Percentiles rank a stretch among this genome's conserved stretches.
These are phyloP conservation scores for Betula pendula DNA, from an alignment of 306 rosid species.

Conservation along the genomic window DNA sequence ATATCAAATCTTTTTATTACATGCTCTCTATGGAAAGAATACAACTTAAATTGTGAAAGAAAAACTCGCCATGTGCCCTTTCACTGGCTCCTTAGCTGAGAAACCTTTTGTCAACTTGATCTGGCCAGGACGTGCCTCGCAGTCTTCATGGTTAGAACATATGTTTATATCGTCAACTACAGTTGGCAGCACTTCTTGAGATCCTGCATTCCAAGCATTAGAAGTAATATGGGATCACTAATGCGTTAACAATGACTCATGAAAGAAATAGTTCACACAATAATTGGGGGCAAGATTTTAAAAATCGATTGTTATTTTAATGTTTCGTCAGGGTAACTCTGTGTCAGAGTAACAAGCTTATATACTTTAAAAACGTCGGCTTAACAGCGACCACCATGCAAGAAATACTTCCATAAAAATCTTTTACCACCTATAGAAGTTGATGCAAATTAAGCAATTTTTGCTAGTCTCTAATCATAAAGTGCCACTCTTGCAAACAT, in stretches of 20 bases:
- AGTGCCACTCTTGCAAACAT: too few species aligned
- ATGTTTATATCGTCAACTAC: conserved; percentile 44
- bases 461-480: too few species aligned
- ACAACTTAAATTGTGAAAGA: conserved; percentile 23
- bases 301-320: background rate
- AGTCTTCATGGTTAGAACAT: conserved; percentile 80
- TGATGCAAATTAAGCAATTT: too few species aligned
- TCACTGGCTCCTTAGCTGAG: conserved; percentile 87
- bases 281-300: background rate
- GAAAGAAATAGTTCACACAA: background rate
- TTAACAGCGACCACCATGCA: background rate
- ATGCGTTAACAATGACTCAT: background rate
- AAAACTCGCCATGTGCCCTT: conserved; percentile 89
- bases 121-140: conserved; percentile 77
- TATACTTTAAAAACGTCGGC: background rate
- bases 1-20: conserved; percentile 20
- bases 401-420: background rate
- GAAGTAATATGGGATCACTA: background rate
- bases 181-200: conserved; percentile 70
- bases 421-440: too few species aligned
- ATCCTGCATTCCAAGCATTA: conserved; percentile 48
- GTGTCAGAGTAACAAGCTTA: background rate
- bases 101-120: conserved; percentile 93
- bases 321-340: background rate
- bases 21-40: conserved; percentile 15